Evolutionary conservation across 164 flowering plant genomes (phyloP).

Genomic region (Pachysandra terminalis): DNA sequence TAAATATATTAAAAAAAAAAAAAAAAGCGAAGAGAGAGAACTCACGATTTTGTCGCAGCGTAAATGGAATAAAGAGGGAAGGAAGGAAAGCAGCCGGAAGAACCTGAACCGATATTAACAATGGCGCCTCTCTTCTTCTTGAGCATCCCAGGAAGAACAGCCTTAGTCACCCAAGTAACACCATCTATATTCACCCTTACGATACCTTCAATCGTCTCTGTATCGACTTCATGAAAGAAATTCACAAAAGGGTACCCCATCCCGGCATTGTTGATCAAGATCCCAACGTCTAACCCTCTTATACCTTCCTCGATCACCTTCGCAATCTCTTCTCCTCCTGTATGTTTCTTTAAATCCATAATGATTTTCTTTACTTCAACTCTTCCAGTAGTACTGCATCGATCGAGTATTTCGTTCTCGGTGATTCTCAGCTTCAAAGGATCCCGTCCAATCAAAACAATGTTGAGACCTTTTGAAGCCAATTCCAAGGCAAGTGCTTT

Average conservation of each 20-base stretch:
- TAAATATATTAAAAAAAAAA: too few relatives aligned
- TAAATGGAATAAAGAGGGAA: slow-evolving; percentile 17
- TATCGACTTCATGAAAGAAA: slow-evolving; percentile 15
- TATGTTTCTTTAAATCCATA: slow-evolving; percentile 26
- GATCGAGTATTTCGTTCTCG: slow-evolving; percentile 19
- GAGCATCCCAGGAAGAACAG: slow-evolving; percentile 18
- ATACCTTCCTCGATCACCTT: slow-evolving; percentile 23
- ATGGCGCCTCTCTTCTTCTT: slow-evolving; percentile 22
- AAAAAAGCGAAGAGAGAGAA: not conserved
- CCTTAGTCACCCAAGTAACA: slow-evolving; percentile 13
- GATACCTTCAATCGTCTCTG: not conserved
- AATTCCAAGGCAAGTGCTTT: slow-evolving; percentile 46
- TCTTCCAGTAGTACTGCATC: not conserved
- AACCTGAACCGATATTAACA: slow-evolving; percentile 18
- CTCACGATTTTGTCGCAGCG: slow-evolving; percentile 24
- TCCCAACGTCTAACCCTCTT: slow-evolving; percentile 47
- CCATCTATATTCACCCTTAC: slow-evolving; percentile 13
- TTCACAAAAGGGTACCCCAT: slow-evolving; percentile 21
- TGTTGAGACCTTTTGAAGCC: slow-evolving; percentile 45
- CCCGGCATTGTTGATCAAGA: slow-evolving; percentile 58
- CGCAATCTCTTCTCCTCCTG: slow-evolving; percentile 23
- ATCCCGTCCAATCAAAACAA: slow-evolving; percentile 46
- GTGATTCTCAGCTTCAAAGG: slow-evolving; percentile 30
- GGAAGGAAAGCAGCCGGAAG: slow-evolving; percentile 1
- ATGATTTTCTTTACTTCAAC: slow-evolving; percentile 23